Evolutionary conservation across 768 basidiomycete species (phyloP).

Genomic region (Mycena galopus): DNA sequence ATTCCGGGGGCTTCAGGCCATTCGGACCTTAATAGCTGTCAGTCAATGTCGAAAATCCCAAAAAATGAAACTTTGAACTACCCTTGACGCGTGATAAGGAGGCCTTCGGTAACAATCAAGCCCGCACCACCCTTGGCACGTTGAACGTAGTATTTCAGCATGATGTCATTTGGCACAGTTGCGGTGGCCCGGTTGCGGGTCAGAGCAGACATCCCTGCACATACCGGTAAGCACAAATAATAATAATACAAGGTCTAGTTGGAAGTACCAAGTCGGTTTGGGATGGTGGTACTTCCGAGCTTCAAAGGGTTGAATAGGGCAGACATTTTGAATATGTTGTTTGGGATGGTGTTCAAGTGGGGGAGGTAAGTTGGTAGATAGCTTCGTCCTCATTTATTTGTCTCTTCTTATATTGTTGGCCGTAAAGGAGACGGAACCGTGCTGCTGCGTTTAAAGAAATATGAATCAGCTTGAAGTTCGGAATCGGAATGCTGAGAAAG

Average conservation of each 20-base stretch:
- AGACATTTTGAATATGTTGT: no score
- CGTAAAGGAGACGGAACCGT: no score
- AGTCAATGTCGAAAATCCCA: not conserved
- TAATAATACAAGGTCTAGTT: not conserved
- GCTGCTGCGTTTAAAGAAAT: no score
- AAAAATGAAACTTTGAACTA: constrained; percentile 5
- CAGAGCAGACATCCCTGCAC: constrained; percentile 45
- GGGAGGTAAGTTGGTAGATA: no score
- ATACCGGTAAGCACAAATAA: not conserved
- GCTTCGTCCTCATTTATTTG: no score
- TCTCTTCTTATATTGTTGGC: no score
- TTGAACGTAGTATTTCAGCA: constrained; percentile 53
- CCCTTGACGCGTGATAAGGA: constrained; percentile 48
- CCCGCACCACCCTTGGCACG: constrained; percentile 53
- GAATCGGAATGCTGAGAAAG: no score
- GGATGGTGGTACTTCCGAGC: constrained; percentile 48
- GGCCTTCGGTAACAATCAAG: constrained; percentile 51
- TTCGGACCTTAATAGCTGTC: constrained; percentile 37
- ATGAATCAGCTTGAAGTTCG: no score
- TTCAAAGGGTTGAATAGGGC: constrained; percentile 43
- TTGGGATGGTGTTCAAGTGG: no score
- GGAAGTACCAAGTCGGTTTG: constrained; percentile 47
- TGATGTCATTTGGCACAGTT: constrained; percentile 50
- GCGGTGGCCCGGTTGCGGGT: no score
- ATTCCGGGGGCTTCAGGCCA: constrained; percentile 46